phyloP scores from a whole-genome alignment of 2,329 filamentous ascomycete species.

The Fonsecaea monophora region DNA sequence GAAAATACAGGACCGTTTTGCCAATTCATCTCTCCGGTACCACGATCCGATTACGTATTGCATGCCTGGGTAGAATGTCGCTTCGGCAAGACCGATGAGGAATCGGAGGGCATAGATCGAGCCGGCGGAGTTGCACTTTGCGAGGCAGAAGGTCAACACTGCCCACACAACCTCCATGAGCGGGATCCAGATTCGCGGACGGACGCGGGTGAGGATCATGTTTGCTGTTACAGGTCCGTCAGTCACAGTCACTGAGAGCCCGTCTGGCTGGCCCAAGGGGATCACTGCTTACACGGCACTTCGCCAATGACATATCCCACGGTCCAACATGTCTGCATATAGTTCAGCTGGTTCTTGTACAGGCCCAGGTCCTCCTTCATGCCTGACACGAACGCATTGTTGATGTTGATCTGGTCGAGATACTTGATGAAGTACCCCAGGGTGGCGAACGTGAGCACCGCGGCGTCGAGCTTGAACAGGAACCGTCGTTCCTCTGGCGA shows the following conservation, averaged over 20 bases:
- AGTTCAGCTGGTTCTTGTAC: conserved; percentile 62
- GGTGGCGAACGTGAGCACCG: conserved; percentile 64
- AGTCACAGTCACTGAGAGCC: background rate
- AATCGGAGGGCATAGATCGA: conserved; percentile 41
- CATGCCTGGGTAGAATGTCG: conserved; percentile 61
- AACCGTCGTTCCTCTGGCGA: conserved; percentile 57
- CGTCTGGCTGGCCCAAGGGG: background rate
- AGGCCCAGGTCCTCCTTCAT: conserved; percentile 61
- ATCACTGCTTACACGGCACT: conserved; percentile 41
- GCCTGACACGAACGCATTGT: conserved; percentile 63
- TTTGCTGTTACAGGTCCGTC: conserved; percentile 51
- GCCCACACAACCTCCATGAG: conserved; percentile 58
- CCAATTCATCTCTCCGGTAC: conserved; percentile 55
- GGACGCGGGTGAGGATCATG: conserved; percentile 55
- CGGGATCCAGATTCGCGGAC: conserved; percentile 28
- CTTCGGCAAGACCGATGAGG: conserved; percentile 51
- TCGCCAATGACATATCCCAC: conserved; percentile 65
- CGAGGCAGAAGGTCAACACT: conserved; percentile 64
- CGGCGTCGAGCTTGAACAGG: conserved; percentile 62
- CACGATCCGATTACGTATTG: conserved; percentile 60
- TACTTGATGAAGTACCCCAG: conserved; percentile 63
- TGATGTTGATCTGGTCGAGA: conserved; percentile 50
- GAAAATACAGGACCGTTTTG: conserved; percentile 61
- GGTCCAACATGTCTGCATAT: conserved; percentile 66
- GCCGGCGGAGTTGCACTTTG: conserved; percentile 49